Conservation (phyloP, 192 early-diverging fungal species). For the Lobosporangium transversale region DNA sequence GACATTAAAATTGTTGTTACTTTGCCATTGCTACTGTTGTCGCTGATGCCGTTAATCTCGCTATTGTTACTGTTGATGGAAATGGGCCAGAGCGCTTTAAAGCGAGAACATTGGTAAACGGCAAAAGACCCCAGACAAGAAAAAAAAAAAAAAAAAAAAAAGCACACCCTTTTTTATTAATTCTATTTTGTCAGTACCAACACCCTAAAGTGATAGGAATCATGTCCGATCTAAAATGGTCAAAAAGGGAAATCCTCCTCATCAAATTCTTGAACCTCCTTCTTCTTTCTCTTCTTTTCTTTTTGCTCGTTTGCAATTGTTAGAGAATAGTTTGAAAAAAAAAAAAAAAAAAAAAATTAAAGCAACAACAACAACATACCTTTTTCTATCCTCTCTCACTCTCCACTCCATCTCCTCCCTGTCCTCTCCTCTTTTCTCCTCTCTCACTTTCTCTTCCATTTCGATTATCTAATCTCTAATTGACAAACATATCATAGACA, state of each 20-base stretch:
- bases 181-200: too few relatives aligned
- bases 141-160: background rate
- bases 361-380: background rate
- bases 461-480: background rate
- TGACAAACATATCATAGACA: background rate
- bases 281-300: background rate
- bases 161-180: background rate
- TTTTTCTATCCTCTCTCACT: background rate
- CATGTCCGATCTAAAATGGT: too few relatives aligned
- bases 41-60: background rate
- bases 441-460: background rate
- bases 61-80: background rate
- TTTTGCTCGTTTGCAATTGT: background rate
- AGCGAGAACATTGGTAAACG: too few relatives aligned
- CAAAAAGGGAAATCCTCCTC: background rate
- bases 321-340: too few relatives aligned
- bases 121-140: too few relatives aligned
- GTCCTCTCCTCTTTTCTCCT: background rate
- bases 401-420: background rate
- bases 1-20: background rate
- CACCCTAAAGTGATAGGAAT: background rate
- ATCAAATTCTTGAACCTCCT: background rate
- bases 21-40: background rate
- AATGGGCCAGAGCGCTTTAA: too few relatives aligned
- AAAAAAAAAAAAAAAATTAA: too few relatives aligned